These are phyloP conservation scores for Aspergillus uvarum DNA, from an alignment of 2,329 filamentous ascomycete species.

Conservation along the genomic window DNA sequence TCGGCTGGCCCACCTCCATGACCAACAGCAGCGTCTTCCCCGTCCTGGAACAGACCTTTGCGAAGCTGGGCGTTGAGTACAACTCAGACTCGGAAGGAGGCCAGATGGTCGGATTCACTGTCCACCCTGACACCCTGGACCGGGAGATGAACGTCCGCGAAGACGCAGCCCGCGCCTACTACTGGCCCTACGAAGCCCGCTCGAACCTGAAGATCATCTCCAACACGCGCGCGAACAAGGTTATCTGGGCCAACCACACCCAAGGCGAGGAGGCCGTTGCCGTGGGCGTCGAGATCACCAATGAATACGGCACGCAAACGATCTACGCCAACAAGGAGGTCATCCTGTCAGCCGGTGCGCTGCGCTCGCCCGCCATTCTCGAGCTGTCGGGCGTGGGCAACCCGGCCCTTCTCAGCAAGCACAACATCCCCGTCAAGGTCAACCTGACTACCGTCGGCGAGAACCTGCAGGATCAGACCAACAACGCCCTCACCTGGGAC, in stretches of 20 bases:
- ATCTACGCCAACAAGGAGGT: conserved; percentile 50
- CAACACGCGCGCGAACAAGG: conserved; percentile 43
- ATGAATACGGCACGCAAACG: conserved; percentile 22
- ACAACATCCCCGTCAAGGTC: conserved; percentile 29
- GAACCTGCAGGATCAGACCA: conserved; percentile 29
- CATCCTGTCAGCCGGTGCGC: conserved; percentile 59
- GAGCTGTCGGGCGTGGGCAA: conserved; percentile 62
- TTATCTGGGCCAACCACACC: conserved; percentile 38
- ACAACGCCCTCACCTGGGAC: conserved; percentile 2
- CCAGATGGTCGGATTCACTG: conserved; percentile 45
- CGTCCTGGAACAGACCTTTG: conserved; percentile 41
- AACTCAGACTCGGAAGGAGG: conserved; percentile 49
- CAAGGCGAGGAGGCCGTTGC: conserved; percentile 23
- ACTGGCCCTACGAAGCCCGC: conserved; percentile 44
- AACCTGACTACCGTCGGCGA: conserved; percentile 46
- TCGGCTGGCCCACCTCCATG: conserved; percentile 27
- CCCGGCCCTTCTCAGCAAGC: conserved; percentile 27
- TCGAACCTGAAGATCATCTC: conserved; percentile 47
- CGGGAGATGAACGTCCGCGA: conserved; percentile 40
- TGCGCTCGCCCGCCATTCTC: conserved; percentile 56
- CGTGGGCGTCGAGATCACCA: conserved; percentile 31
- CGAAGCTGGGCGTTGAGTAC: conserved; percentile 38
- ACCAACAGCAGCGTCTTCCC: conserved; percentile 27
- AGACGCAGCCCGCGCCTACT: conserved; percentile 52
- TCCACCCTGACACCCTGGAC: conserved; percentile 47